A percentile compares a stretch with the other conserved stretches of the same genome.
Conservation (phyloP, 2,329 filamentous ascomycete genomes). For the Hymenoscyphus linearis region DNA sequence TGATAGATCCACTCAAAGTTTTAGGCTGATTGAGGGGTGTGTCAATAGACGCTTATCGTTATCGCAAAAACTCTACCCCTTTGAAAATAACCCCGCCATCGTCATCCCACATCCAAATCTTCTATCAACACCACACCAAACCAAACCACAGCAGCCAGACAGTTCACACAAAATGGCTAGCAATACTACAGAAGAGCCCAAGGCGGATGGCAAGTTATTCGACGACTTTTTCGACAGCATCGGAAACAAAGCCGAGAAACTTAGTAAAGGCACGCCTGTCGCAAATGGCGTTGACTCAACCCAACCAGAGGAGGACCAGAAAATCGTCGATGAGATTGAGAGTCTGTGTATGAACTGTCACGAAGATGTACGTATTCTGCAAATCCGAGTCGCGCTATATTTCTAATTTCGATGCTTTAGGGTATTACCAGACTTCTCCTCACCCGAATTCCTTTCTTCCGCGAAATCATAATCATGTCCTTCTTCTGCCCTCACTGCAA, state of each 20-base stretch:
- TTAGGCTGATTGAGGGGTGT: background rate
- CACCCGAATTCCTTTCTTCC: conserved; percentile 92
- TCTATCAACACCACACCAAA: background rate
- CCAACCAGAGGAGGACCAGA: conserved; percentile 41
- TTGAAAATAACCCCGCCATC: conserved; percentile 20
- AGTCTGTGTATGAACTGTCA: conserved; percentile 84
- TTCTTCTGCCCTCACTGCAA: conserved; percentile 88
- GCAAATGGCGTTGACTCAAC: conserved; percentile 16
- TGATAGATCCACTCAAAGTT: background rate
- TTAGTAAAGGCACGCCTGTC: conserved; percentile 37
- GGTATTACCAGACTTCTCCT: conserved; percentile 82
- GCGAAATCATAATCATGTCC: conserved; percentile 95
- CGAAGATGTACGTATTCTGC: conserved; percentile 54
- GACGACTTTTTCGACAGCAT: conserved; percentile 59
- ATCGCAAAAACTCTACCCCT: conserved; percentile 4
- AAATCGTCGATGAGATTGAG: conserved; percentile 63
- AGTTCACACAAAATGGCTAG: conserved; percentile 37
- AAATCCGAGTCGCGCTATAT: background rate
- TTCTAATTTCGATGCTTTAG: conserved; percentile 38
- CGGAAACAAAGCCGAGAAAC: conserved; percentile 53
- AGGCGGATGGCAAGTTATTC: conserved; percentile 37
- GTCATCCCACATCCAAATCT: conserved; percentile 16
- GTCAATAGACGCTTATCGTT: conserved; percentile 1
- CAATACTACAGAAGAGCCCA: conserved; percentile 35
- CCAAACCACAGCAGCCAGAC: background rate